phyloP scores from a whole-genome alignment of 2,329 filamentous ascomycete species.

The Plectosphaerella plurivora region DNA sequence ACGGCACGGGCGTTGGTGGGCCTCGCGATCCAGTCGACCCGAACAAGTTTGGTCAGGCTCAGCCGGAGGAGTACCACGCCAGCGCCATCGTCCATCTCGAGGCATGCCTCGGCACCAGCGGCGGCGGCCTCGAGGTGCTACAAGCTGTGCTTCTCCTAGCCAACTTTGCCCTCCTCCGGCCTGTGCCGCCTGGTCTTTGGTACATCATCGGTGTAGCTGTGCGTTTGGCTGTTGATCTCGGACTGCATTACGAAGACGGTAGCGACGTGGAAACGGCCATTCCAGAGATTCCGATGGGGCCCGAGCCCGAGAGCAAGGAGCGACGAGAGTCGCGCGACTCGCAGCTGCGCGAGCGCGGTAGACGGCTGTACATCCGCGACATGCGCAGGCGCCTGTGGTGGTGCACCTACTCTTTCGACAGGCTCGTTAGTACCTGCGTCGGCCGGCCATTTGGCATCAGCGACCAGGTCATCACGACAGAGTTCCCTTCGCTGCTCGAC shows the following conservation, averaged over 20 bases:
- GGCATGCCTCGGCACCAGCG: slow-evolving; percentile 76
- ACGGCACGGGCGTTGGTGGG: slow-evolving; percentile 27
- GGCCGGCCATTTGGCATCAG: slow-evolving; percentile 90
- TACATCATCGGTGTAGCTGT: slow-evolving; percentile 95
- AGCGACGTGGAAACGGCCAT: slow-evolving; percentile 58
- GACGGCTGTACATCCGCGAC: slow-evolving; percentile 81
- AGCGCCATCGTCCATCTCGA: slow-evolving; percentile 91
- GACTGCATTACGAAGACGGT: slow-evolving; percentile 88
- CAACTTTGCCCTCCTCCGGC: slow-evolving; percentile 84
- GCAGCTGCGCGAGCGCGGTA: slow-evolving; percentile 48
- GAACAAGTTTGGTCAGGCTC: slow-evolving; percentile 46
- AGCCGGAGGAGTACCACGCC: slow-evolving; percentile 94
- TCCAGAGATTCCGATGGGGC: slow-evolving; percentile 34
- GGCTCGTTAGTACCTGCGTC: slow-evolving; percentile 92
- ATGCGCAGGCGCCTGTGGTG: slow-evolving; percentile 87
- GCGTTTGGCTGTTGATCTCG: slow-evolving; percentile 83
- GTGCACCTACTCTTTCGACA: slow-evolving; percentile 93
- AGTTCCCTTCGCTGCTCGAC: slow-evolving; percentile 85
- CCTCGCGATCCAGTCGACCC: slow-evolving; percentile 17
- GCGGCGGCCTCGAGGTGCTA: slow-evolving; percentile 86
- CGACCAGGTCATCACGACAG: slow-evolving; percentile 94
- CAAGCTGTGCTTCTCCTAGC: slow-evolving; percentile 90
- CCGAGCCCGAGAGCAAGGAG: slow-evolving; percentile 21
- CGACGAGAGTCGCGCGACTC: slow-evolving; percentile 9
- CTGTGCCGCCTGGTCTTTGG: slow-evolving; percentile 91